Base-by-base conservation (phyloP, 768 basidiomycete genomes). In the Suillus americanus region DNA sequence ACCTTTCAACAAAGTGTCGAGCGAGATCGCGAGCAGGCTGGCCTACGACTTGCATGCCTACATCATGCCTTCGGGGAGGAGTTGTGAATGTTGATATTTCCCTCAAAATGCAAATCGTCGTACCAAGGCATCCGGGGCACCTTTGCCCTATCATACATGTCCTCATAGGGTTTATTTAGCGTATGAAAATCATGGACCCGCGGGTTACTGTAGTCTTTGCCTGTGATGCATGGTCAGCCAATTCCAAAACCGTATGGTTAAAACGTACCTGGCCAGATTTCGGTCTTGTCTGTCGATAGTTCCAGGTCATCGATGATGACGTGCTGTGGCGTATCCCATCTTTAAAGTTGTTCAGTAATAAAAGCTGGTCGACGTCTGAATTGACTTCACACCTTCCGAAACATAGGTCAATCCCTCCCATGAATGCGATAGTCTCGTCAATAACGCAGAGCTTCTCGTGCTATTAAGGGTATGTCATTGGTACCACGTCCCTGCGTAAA, bases 401-500 rank as follows among this genome's bases (percentile, higher is more conserved):
- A 74, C 93, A 97, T 40, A 97, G 83, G 76, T 99, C 97, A 50
- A 99, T 78, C 3, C 97, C 97, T 20, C 97, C 97, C 94, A 95
- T 97, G 79, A 99, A 99, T 0, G 93, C 96, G 67, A 99, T 97
- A 1, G 94, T 88, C 74, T 97, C 92, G 74, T 99, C 97, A 66
- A 99, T 92, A 16, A 98, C 95, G 72, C 97, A 99, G 67, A 99
- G 73, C 74, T 99, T 99, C 82, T 99, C 97, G 76, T 99, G 97
- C 94, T 96, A 66, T 30, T 30, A 53, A 25, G 48, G 23, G 62
- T 28, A 67, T 30, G 9, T 45, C 54, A 64, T 54, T n/a, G 25
- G 16, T 62, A 62, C 45, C 18, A 30, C 28, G 65, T 46, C 25
- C 25, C 54, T 51, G 2, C 14, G 46, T 45, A 38, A 61, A 23